phyloP scores from a whole-genome alignment of 352 stramenopile genomes.

The Phytophthora sansomeana region DNA sequence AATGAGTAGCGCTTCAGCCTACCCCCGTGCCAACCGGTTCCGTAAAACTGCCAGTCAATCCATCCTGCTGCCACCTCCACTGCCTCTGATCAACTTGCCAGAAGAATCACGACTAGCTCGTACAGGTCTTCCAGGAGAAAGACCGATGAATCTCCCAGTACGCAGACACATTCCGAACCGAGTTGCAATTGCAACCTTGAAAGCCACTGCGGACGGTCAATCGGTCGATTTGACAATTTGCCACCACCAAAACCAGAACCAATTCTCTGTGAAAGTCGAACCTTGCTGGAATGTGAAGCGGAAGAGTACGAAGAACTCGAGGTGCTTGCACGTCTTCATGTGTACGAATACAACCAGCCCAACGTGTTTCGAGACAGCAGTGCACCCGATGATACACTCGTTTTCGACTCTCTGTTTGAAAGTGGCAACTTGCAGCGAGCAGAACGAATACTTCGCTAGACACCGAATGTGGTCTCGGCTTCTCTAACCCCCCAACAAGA shows the following conservation, averaged over 20 bases:
- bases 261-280: conserved; percentile 53
- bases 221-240: conserved; percentile 3
- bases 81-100: conserved; percentile 67
- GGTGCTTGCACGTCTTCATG: conserved; percentile 42
- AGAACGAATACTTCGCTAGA: conserved; percentile 61
- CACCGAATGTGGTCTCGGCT: background rate
- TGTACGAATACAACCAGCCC: conserved; percentile 83
- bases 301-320: conserved; percentile 42
- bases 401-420: conserved; percentile 84
- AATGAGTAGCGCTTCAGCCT: conserved; percentile 24
- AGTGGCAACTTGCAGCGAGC: conserved; percentile 70
- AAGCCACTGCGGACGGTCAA: background rate
- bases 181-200: conserved; percentile 11
- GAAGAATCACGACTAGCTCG: conserved; percentile 51
- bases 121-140: conserved; percentile 48
- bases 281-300: conserved; percentile 45
- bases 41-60: conserved; percentile 27
- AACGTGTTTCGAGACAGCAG: conserved; percentile 44
- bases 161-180: conserved; percentile 42
- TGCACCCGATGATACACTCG: conserved; percentile 58
- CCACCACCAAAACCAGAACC: conserved; percentile 41
- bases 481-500: conserved; percentile 48
- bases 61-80: conserved; percentile 58
- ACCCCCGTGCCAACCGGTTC: conserved; percentile 38
- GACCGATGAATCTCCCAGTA: conserved; percentile 57